These are phyloP conservation scores for Trichoderma guizhouense DNA, from an alignment of 2,329 filamentous ascomycete genomes.

Conservation along the genomic window DNA sequence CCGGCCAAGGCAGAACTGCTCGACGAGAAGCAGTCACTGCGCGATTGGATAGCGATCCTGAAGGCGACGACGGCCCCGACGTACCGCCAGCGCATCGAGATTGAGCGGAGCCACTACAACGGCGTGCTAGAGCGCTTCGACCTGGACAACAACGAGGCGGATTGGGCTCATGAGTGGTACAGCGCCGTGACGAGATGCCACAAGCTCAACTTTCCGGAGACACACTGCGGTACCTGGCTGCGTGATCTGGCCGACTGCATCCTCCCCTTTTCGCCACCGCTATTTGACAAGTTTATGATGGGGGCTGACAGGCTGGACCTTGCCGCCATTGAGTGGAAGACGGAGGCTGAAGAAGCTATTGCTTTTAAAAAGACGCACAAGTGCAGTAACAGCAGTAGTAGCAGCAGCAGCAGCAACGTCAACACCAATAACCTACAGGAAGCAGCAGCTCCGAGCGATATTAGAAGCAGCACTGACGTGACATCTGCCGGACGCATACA, in stretches of 20 bases:
- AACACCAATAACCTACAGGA: neutral
- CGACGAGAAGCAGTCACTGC: neutral
- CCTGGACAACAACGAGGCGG: neutral
- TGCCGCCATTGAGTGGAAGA: slow-evolving; percentile 14
- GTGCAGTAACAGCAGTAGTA: neutral
- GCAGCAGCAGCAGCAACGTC: neutral
- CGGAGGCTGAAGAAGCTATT: slow-evolving; percentile 4
- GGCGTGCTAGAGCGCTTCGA: slow-evolving; percentile 10
- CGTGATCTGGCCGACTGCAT: slow-evolving; percentile 10
- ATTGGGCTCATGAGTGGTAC: slow-evolving; percentile 17
- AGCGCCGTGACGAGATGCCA: slow-evolving; percentile 12
- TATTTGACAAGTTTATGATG: slow-evolving; percentile 12
- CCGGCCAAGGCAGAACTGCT: slow-evolving; percentile 12
- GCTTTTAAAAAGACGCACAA: neutral
- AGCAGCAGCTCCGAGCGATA: neutral
- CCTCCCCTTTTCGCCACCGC: neutral
- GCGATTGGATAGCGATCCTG: slow-evolving; percentile 6
- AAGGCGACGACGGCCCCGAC: slow-evolving; percentile 8
- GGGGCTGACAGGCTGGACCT: slow-evolving; percentile 15
- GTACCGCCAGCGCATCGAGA: slow-evolving; percentile 10
- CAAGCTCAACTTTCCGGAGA: slow-evolving; percentile 10
- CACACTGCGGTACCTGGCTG: slow-evolving; percentile 16
- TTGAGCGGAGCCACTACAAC: slow-evolving; percentile 11
- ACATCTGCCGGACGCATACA: neutral
- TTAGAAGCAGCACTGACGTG: neutral